Evolutionary conservation across 805 yeast genomes (phyloP).

Genomic region (Yamadazyma ubonensis): DNA sequence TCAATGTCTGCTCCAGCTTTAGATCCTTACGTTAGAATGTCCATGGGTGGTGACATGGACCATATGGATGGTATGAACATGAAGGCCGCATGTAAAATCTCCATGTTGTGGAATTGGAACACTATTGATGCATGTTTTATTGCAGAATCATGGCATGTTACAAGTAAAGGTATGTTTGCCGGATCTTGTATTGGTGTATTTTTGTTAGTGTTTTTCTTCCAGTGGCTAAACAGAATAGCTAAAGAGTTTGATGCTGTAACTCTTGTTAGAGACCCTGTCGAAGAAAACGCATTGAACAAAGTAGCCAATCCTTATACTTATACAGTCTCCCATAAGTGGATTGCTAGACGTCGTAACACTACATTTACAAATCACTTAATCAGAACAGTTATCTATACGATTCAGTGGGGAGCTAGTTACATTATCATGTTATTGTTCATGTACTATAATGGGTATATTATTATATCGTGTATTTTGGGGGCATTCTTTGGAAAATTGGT

Average conservation of each 20-base stretch:
- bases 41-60: slow-evolving; percentile 3
- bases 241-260: slow-evolving; percentile 23
- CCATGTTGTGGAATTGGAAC: slow-evolving; percentile 76
- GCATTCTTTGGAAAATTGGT: slow-evolving; percentile 57
- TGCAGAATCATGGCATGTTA: slow-evolving; percentile 62
- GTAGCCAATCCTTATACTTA: slow-evolving; percentile 20
- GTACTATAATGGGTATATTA: slow-evolving; percentile 72
- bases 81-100: slow-evolving; percentile 35
- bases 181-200: slow-evolving; percentile 75
- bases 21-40: slow-evolving; percentile 6
- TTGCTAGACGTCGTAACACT: slow-evolving; percentile 16
- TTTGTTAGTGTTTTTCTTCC: slow-evolving; percentile 54
- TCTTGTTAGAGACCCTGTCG: not conserved
- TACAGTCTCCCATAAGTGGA: slow-evolving; percentile 31
- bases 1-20: not conserved
- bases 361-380: slow-evolving; percentile 46
- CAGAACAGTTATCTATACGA: slow-evolving; percentile 49
- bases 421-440: slow-evolving; percentile 69
- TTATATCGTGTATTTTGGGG: slow-evolving; percentile 62
- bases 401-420: slow-evolving; percentile 65
- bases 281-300: not conserved
- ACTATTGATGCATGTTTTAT: slow-evolving; percentile 66
- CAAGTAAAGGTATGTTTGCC: slow-evolving; percentile 59
- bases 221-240: slow-evolving; percentile 51
- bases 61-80: too few relatives aligned